Conservation (phyloP, 2,329 filamentous ascomycete species). For the Rhinocladiella similis region DNA sequence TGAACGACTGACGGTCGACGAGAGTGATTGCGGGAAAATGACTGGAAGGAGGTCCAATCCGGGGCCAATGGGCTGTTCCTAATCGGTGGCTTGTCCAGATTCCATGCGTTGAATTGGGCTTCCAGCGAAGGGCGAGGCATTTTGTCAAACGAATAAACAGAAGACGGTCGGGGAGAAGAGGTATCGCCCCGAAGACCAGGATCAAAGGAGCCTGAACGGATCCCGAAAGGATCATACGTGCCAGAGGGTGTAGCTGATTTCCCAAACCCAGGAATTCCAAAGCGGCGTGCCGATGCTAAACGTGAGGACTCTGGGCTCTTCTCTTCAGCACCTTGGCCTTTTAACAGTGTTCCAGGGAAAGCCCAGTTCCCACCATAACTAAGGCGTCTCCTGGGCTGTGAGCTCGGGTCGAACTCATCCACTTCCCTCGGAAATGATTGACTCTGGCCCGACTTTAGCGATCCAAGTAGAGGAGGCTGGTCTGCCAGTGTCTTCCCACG, state of each 20-base stretch:
- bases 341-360: slow-evolving; percentile 47
- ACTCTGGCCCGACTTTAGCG: slow-evolving; percentile 60
- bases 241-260: slow-evolving; percentile 38
- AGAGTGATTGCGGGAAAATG: slow-evolving; percentile 76
- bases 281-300: slow-evolving; percentile 36
- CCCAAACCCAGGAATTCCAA: slow-evolving; percentile 37
- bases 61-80: slow-evolving; percentile 53
- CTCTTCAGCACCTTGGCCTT: slow-evolving; percentile 35
- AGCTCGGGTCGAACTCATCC: slow-evolving; percentile 53
- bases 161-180: slow-evolving; percentile 47
- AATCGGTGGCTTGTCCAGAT: slow-evolving; percentile 55
- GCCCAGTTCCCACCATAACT: slow-evolving; percentile 60
- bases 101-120: slow-evolving; percentile 72
- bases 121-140: slow-evolving; percentile 78
- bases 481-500: slow-evolving; percentile 62
- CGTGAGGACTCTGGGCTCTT: slow-evolving; percentile 38
- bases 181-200: slow-evolving; percentile 46
- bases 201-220: slow-evolving; percentile 48
- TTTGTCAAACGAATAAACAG: slow-evolving; percentile 57
- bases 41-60: slow-evolving; percentile 53
- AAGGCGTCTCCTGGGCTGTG: slow-evolving; percentile 51
- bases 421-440: slow-evolving; percentile 62
- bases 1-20: slow-evolving; percentile 77
- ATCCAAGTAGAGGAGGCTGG: slow-evolving; percentile 58
- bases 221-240: slow-evolving; percentile 50